Evolutionary conservation across 768 basidiomycete genomes (phyloP), one percentile per base, ranked within the genome.

Genomic region (Boletus edulis): DNA sequence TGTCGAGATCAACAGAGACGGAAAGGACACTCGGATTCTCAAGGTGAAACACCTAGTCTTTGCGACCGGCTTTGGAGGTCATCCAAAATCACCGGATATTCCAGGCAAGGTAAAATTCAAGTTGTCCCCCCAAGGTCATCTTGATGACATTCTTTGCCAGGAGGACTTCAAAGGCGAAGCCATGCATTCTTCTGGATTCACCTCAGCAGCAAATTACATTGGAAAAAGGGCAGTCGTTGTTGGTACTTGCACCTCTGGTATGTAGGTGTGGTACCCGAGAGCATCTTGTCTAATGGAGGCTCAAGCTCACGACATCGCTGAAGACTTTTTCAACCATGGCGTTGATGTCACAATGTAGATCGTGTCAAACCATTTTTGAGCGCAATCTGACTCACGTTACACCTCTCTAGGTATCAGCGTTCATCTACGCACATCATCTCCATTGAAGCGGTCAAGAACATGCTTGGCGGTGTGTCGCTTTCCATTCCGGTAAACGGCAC

Each of bases 211-310:
- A 1, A 79, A 78, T 32, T 78, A 81, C 60, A 54, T 69, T 8
- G 85, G 85, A 7, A 87, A 87, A 73, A 86, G 82, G 59, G 85
- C 80, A 5, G 73, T 87, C 2, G 73, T 89, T 18, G 73, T 89
- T 4, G 86, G 87, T 15, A 79, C 86, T 17, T 82, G 83, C 40
- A 85, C 80, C 47, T 85, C 85, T 20, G 79, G 79, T 80, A 62
- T n/a, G 67, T 56, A 24, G 12, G 12, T 51, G 27, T 6, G 15
- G 34, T 24, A 38, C 3, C 22, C 13, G 4, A 37, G 12, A 18
- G 6, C 24, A 58, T 52, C 22, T 29, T 51, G 24, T 55, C 57
- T 55, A 24, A 66, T 57, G 55, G 41, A 18, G 9, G 14, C 3
- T 27, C 4, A 57, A 70, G 72, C 49, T 9, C 74, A 73, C 49